phyloP scores from a whole-genome alignment of 140 eudicot species.

The Oenanthe javanica region DNA sequence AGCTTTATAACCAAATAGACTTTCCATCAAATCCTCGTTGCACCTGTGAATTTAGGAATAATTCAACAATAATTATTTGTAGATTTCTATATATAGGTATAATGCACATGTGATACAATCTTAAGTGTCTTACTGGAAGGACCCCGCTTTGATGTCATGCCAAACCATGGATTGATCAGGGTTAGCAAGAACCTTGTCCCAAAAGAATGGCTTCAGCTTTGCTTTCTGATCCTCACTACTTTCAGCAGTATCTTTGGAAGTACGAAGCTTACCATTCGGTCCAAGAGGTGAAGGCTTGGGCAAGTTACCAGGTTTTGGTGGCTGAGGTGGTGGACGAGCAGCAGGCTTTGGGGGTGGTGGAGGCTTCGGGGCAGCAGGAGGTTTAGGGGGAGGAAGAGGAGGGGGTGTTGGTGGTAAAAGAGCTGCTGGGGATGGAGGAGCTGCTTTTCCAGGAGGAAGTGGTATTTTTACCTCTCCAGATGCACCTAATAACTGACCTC shows the following conservation, averaged over 20 bases:
- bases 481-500: constrained; percentile 19
- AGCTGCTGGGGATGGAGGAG: constrained; percentile 15
- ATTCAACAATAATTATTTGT: background rate
- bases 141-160: constrained; percentile 73
- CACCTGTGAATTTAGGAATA: constrained; percentile 34
- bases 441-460: constrained; percentile 58
- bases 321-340: constrained; percentile 42
- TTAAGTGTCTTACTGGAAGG: constrained; percentile 62
- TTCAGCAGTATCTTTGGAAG: constrained; percentile 22
- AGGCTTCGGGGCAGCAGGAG: constrained; percentile 33
- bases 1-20: constrained; percentile 47
- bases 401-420: background rate
- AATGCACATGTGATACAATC: constrained; percentile 8
- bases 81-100: background rate
- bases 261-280: constrained; percentile 19
- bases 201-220: constrained; percentile 75
- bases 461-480: constrained; percentile 27
- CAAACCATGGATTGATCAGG: constrained; percentile 85
- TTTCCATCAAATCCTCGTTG: constrained; percentile 89
- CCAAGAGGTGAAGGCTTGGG: constrained; percentile 47
- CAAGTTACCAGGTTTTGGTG: constrained; percentile 38
- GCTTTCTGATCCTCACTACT: constrained; percentile 36
- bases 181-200: constrained; percentile 83
- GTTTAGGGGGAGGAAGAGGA: constrained; percentile 14
- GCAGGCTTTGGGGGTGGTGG: constrained; percentile 37